Base-by-base conservation (phyloP, 176 grass and related monocot genomes). In the Cenchrus fungigraminus region DNA sequence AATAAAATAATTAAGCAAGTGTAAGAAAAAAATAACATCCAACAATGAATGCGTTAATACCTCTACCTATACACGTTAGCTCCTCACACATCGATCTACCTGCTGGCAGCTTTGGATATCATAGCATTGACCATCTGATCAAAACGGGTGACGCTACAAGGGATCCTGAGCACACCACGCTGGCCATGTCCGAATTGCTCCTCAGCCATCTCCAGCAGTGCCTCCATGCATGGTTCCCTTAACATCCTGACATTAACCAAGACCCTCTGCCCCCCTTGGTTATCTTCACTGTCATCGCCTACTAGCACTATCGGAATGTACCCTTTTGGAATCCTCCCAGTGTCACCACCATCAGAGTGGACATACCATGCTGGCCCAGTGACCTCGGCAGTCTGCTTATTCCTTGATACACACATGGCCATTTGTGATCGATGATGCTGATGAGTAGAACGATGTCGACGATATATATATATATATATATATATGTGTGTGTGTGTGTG, bases 101-200 rank as follows among this genome's bases (percentile, higher is more conserved):
- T 40, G 45, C 45, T 56, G 13, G 54, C 5, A 56, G 54, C 72
- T 74, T 37, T 37, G 5, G 3, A 74, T 7, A 19, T 10, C 50
- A 17, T 8, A 4, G 6, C 7, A 8, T 68, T 57, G 32, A 92
- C 55, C 43, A 80, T 78, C 8, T 61, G 72, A 16, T 72, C 54
- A 63, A 92, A 92, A 19, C 20, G 63, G 6, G 13, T 29, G 1
- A 31, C 65, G 45, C 37, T 57, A 37, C 88, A 94, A 0, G 62
- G 79, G 4, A 94, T 59, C 76, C 66, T 82, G 17, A 93, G 51
- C 46, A 93, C 81, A 3, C 91, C 88, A 7, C 17, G 19, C 71
- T 93, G 51, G 29, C 19, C 65, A 9, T 87, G 84, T 0, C 94
- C 91, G 14, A 89, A 89, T 62, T 89, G 74, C 16, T 77, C 57